Conservation (phyloP, 2,329 filamentous ascomycete genomes). For the Monilinia laxa region DNA sequence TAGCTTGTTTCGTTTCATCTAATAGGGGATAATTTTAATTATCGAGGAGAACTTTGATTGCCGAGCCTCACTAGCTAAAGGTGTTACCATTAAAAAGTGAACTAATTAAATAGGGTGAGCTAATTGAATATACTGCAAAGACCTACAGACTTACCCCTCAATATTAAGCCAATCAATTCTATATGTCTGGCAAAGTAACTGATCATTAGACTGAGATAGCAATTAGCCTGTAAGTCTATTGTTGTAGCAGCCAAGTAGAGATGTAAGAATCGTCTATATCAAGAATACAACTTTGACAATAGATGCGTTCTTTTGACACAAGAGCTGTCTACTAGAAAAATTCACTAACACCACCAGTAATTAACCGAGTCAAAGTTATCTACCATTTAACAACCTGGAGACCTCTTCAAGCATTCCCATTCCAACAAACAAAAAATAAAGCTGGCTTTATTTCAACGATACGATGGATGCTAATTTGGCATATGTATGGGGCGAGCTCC, state of each 20-base stretch:
- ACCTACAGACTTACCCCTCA: not conserved
- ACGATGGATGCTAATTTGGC: not conserved
- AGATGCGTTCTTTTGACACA: no score
- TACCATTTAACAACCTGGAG: not conserved
- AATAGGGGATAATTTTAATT: not conserved
- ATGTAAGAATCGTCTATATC: not conserved
- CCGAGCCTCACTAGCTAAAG: not conserved
- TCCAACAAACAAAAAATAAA: not conserved
- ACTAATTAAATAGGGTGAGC: not conserved
- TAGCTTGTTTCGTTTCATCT: no score
- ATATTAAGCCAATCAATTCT: not conserved
- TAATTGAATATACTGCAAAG: not conserved
- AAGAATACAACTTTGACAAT: not conserved
- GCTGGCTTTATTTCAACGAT: not conserved
- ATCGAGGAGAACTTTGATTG: not conserved
- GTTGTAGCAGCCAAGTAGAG: not conserved
- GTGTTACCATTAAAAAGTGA: not conserved
- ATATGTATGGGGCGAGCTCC: conserved; percentile 11
- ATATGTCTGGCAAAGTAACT: not conserved
- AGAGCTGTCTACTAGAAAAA: not conserved
- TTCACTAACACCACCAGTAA: not conserved
- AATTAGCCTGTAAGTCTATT: not conserved
- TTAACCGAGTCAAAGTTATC: not conserved
- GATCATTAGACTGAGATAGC: not conserved
- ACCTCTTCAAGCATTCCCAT: not conserved